These are phyloP conservation scores for Ophiocordyceps sinensis DNA, from an alignment of 2,329 filamentous ascomycete species.

Conservation along the genomic window DNA sequence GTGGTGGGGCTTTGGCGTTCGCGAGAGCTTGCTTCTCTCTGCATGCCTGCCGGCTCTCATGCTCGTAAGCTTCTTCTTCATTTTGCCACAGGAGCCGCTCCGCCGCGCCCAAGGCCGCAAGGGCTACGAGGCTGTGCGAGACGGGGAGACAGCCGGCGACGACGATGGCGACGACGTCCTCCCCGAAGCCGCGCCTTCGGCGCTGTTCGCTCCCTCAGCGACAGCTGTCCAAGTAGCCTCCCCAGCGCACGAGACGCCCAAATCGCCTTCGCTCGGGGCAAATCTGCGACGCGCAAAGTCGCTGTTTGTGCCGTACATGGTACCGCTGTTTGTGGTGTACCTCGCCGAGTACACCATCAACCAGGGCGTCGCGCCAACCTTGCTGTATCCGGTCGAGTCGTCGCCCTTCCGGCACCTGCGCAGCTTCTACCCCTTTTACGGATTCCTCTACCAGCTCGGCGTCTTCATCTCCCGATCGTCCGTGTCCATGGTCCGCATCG, in stretches of 20 bases:
- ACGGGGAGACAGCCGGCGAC: conserved; percentile 23
- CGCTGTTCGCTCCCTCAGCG: conserved; percentile 31
- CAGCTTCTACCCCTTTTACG: conserved; percentile 88
- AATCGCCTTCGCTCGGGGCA: conserved; percentile 21
- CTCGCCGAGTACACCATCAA: conserved; percentile 97
- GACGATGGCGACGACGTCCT: conserved; percentile 21
- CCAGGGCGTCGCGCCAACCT: conserved; percentile 78
- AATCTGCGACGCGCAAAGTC: conserved; percentile 51
- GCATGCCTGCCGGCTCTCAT: conserved; percentile 71
- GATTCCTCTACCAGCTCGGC: conserved; percentile 85
- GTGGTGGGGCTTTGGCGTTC: conserved; percentile 60
- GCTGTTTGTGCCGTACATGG: conserved; percentile 71
- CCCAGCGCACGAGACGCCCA: conserved; percentile 7
- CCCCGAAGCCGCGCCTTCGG: conserved; percentile 27
- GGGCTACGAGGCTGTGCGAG: conserved; percentile 39
- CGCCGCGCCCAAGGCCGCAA: conserved; percentile 26
- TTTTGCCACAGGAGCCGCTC: conserved; percentile 59
- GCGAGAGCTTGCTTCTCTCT: conserved; percentile 59
- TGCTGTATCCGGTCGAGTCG: conserved; percentile 65
- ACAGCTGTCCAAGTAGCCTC: conserved; percentile 25
- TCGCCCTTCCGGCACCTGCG: conserved; percentile 72
- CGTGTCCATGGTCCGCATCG: conserved; percentile 72
- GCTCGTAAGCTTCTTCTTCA: conserved; percentile 70
- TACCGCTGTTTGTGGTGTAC: conserved; percentile 83
- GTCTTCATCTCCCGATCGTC: conserved; percentile 92